Percentiles rank a stretch among this genome's conserved stretches.
These are phyloP conservation scores for Fusarium ramigenum DNA, from an alignment of 2,329 filamentous ascomycete genomes.

Conservation along the genomic window DNA sequence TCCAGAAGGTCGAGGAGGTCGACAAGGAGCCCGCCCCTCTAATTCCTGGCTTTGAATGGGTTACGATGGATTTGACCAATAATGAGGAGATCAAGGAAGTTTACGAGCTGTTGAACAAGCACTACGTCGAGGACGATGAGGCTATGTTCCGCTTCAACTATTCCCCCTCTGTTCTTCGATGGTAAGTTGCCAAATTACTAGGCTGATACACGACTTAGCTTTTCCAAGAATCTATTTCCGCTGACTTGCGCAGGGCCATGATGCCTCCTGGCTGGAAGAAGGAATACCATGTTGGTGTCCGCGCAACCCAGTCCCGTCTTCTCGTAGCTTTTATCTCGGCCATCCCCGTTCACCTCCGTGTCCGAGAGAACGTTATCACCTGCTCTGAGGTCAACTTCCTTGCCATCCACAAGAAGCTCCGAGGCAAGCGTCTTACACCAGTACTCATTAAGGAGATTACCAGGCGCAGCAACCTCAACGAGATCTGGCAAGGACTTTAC, in stretches of 20 bases:
- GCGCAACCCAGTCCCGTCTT: conserved; percentile 82
- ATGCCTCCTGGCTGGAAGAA: conserved; percentile 94
- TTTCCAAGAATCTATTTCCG: background rate
- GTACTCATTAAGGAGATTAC: conserved; percentile 99
- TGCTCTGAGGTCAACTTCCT: conserved; percentile 98
- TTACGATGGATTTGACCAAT: conserved; percentile 84
- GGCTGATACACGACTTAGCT: background rate
- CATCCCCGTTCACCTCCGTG: conserved; percentile 83
- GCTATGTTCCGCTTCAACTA: conserved; percentile 99
- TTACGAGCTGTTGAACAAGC: conserved; percentile 88
- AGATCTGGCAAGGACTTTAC: conserved; percentile 95
- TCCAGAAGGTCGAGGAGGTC: conserved; percentile 81
- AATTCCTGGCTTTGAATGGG: conserved; percentile 91
- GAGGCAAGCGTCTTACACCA: conserved; percentile 89
- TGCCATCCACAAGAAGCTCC: conserved; percentile 97
- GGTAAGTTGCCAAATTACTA: conserved; percentile 61
- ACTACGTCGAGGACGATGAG: conserved; percentile 97
- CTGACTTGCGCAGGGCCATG: conserved; percentile 73
- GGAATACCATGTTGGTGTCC: conserved; percentile 94
- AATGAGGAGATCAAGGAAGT: conserved; percentile 86
- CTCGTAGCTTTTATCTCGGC: conserved; percentile 96
- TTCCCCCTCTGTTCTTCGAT: conserved; percentile 86
- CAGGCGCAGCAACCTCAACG: conserved; percentile 84
- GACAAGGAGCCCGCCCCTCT: conserved; percentile 79
- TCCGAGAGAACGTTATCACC: conserved; percentile 78